A percentile compares a stretch with the other conserved stretches of the same genome.
phyloP scores from a whole-genome alignment of 768 basidiomycete genomes.

The Serendipita sp. region DNA sequence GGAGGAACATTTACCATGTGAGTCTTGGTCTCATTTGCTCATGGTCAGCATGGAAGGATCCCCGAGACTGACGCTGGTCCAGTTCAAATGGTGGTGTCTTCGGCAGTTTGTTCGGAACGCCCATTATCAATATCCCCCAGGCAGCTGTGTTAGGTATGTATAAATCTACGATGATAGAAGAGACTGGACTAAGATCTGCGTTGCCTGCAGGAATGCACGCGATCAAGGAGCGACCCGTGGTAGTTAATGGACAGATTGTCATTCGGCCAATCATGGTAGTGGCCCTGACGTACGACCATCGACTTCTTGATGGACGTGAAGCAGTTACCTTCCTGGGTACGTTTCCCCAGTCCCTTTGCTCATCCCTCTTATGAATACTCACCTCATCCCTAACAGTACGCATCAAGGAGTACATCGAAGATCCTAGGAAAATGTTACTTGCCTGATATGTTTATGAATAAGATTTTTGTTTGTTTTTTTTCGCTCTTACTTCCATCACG shows the following conservation, averaged over 20 bases:
- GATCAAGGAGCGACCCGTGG: constrained; percentile 81
- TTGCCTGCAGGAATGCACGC: constrained; percentile 63
- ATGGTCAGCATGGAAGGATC: neutral
- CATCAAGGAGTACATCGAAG: constrained; percentile 87
- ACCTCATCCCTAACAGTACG: constrained; percentile 35
- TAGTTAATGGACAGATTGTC: constrained; percentile 88
- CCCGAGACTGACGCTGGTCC: constrained; percentile 7
- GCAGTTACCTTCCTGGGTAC: constrained; percentile 93
- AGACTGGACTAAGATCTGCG: constrained; percentile 1
- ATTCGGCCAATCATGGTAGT: constrained; percentile 95
- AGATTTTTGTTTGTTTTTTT: neutral
- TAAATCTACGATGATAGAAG: neutral
- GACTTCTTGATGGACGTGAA: constrained; percentile 88
- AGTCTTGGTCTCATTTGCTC: constrained; percentile 18
- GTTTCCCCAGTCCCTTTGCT: constrained; percentile 18
- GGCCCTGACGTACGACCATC: constrained; percentile 88
- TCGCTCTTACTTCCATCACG: too few species aligned
- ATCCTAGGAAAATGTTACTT: constrained; percentile 82
- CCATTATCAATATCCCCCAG: constrained; percentile 95
- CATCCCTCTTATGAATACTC: neutral
- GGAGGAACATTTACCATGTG: constrained; percentile 98
- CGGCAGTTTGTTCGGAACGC: constrained; percentile 93
- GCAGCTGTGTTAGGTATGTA: constrained; percentile 71
- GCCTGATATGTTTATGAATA: constrained; percentile 6
- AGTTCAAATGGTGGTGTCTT: constrained; percentile 99